Evolutionary conservation across 352 stramenopile genomes (phyloP).

Genomic region (Globisporangium orthogonon): DNA sequence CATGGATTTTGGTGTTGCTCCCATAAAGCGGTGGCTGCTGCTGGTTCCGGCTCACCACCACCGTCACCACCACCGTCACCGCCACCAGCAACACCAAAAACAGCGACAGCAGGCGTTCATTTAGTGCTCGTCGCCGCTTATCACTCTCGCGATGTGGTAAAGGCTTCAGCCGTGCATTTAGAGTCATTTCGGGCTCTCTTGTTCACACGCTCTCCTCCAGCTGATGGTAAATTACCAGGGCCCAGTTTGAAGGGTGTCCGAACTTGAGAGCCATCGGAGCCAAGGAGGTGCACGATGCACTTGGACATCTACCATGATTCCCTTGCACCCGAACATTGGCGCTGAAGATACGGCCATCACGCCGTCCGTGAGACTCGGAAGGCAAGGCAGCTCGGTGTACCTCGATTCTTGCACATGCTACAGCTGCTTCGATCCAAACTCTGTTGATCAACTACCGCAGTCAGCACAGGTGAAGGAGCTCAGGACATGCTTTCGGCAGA

Average conservation of each 20-base stretch:
- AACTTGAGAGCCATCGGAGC: too few relatives aligned
- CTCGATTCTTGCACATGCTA: too few relatives aligned
- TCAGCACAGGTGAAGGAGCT: too few relatives aligned
- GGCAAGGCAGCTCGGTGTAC: too few relatives aligned
- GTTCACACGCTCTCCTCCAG: background rate
- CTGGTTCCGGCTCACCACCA: background rate
- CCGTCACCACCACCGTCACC: too few relatives aligned
- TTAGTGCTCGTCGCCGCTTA: background rate
- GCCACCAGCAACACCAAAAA: background rate
- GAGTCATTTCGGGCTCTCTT: background rate
- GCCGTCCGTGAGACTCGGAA: too few relatives aligned
- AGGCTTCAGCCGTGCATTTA: background rate
- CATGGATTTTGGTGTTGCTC: background rate
- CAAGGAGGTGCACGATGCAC: background rate
- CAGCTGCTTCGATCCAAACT: too few relatives aligned
- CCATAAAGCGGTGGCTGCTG: background rate
- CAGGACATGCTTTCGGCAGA: too few relatives aligned
- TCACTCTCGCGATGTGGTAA: background rate
- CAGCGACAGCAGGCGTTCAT: background rate
- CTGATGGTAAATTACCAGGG: background rate
- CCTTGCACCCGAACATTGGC: too few relatives aligned
- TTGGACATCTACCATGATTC: background rate
- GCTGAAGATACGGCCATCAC: too few relatives aligned
- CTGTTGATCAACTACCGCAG: too few relatives aligned
- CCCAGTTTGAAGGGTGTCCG: too few relatives aligned